phyloP scores from a whole-genome alignment of 1,284 basidiomycete species.

The Mrakiaceae sp. region DNA sequence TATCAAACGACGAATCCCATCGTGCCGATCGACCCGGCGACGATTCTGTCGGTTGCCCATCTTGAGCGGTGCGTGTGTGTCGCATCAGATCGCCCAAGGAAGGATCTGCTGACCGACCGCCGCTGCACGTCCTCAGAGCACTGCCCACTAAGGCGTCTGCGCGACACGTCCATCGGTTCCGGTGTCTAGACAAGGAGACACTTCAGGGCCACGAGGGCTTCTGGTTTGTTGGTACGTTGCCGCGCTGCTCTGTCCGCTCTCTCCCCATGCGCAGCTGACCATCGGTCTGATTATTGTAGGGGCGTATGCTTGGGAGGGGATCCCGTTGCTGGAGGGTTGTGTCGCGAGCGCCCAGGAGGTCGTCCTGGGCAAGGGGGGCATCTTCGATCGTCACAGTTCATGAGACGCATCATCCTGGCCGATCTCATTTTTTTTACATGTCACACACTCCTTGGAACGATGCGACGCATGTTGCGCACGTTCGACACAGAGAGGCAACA shows the following conservation, averaged over 20 bases:
- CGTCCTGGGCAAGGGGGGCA: constrained; percentile 16
- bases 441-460: too few relatives aligned
- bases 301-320: constrained; percentile 34
- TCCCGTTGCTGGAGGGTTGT: constrained; percentile 37
- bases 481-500: too few relatives aligned
- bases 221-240: constrained; percentile 26
- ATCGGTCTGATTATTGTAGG: too few relatives aligned
- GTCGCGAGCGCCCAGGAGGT: constrained; percentile 32
- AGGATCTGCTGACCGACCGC: neutral
- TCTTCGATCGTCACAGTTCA: neutral
- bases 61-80: constrained; percentile 47
- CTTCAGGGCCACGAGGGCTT: constrained; percentile 21
- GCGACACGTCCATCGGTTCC: neutral
- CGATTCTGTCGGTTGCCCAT: constrained; percentile 46
- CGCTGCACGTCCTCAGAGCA: constrained; percentile 20
- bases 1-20: constrained; percentile 66
- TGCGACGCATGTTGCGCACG: too few relatives aligned
- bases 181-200: constrained; percentile 4
- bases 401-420: too few relatives aligned
- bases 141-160: constrained; percentile 23
- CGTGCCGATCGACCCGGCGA: constrained; percentile 40
- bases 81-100: neutral
- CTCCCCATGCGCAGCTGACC: too few relatives aligned
- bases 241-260: too few relatives aligned
- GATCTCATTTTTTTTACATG: too few relatives aligned